Conservation (phyloP, 805 yeast genomes). For the Metschnikowia santaceciliae region DNA sequence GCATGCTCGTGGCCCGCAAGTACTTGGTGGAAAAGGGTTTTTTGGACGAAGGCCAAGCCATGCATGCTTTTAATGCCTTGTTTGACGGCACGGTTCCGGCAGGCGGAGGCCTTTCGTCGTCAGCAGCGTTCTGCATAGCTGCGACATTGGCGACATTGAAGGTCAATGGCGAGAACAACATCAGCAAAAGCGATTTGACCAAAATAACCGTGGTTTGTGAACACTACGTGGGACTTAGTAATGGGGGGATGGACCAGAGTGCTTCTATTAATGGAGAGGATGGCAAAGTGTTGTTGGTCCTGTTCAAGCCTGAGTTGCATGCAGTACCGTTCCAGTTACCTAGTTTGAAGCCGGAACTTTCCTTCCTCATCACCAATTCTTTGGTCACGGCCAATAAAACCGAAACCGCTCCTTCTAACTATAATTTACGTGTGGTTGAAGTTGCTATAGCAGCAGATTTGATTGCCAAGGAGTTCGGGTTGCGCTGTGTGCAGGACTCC, state of each 20-base stretch:
- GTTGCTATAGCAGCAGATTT: conserved; percentile 63
- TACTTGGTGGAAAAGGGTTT: conserved; percentile 36
- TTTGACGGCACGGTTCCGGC: conserved; percentile 68
- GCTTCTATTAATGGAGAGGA: conserved; percentile 64
- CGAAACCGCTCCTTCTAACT: conserved; percentile 66
- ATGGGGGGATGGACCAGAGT: conserved; percentile 80
- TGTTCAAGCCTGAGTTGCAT: conserved; percentile 54
- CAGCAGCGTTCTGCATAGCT: conserved; percentile 69
- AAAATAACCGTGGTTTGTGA: conserved; percentile 61
- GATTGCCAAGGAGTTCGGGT: conserved; percentile 46
- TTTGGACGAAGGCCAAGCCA: conserved; percentile 17
- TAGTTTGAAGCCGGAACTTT: conserved; percentile 36
- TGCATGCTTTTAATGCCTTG: conserved; percentile 49
- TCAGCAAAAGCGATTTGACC: conserved; percentile 52
- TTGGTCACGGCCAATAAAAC: conserved; percentile 60
- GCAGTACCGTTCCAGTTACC: conserved; percentile 58
- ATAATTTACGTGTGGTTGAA: conserved; percentile 69
- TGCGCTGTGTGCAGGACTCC: conserved; percentile 44
- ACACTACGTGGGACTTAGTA: conserved; percentile 68
- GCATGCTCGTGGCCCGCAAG: conserved; percentile 55
- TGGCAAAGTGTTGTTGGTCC: conserved; percentile 54
- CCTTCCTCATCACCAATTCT: conserved; percentile 61
- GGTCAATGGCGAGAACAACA: conserved; percentile 43
- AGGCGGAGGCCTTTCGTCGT: conserved; percentile 67
- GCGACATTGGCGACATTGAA: conserved; percentile 54